Evolutionary conservation across 2,329 filamentous ascomycete genomes (phyloP), one percentile per base, ranked within the genome.

Genomic region (Domatiomyces catenatus): DNA sequence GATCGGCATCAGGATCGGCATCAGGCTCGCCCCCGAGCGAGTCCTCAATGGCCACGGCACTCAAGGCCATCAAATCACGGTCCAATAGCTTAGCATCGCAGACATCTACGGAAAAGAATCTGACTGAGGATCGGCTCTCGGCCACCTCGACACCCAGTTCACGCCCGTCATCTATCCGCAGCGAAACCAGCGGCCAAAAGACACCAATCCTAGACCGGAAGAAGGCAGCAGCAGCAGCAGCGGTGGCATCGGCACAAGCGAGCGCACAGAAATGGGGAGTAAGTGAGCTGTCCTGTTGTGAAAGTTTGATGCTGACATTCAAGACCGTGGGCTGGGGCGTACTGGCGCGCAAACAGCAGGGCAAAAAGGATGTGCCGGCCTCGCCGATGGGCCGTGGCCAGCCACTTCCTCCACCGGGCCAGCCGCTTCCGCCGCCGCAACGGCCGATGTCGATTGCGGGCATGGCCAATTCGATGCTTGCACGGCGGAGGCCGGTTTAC

Each of bases 371-470:
- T 22, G 64, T 63, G 64, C 79, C 67, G 57, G 76, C 68, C 56
- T 77, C 86, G 59, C 87, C 87, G 1, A 87, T 93, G 71, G 88
- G 88, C 1, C 77, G 87, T 42, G 87, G 87, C 0, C 82, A 84
- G 58, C 87, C 87, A 1, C 70, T 94, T 17, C 87, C 86, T 46
- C 86, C 87, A 7, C 85, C 84, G 2, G 88, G 87, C 1, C 81
- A 76, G 44, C 87, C 88, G 2, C 72, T 94, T 1, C 87, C 88
- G 1, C 77, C 73, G 43, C 83, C 82, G 1, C 77, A 80, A 36
- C 76, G 73, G 49, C 75, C 71, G 51, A 74, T 59, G 4, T 60
- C 77, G 5, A 79, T 26, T 4, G 22, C 15, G 46, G 24, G n/a
- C 19, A 48, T 6, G 49, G n/a, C 32, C 45, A 19, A 19, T 18